Conservation (phyloP, 805 yeast species). For the Citeromyces matritensis region DNA sequence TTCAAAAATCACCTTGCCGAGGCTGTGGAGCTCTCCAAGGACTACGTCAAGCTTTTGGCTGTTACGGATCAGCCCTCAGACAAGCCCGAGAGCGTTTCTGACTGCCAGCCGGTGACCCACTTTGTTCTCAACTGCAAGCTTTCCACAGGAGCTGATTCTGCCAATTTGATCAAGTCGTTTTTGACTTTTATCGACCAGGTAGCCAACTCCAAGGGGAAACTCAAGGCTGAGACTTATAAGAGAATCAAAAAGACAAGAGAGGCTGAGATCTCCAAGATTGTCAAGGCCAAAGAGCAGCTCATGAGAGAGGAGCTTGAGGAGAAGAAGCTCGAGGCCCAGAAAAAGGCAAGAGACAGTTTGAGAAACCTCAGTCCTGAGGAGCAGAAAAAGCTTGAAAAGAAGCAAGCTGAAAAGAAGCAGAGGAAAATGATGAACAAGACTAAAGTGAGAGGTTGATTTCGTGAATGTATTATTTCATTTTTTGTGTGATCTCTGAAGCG, state of each 20-base stretch:
- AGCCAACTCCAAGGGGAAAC: conserved; percentile 27
- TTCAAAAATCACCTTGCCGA: conserved; percentile 32
- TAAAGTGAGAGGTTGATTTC: conserved; percentile 18
- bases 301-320: conserved; percentile 57
- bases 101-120: conserved; percentile 35
- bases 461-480: neutral
- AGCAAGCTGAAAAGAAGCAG: conserved; percentile 69
- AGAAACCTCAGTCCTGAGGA: conserved; percentile 56
- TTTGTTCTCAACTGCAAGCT: conserved; percentile 39
- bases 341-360: conserved; percentile 43
- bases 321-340: conserved; percentile 57
- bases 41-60: conserved; percentile 50
- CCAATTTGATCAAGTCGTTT: conserved; percentile 38
- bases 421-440: conserved; percentile 58
- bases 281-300: conserved; percentile 48
- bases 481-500: too few relatives aligned
- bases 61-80: conserved; percentile 75
- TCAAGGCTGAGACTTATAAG: conserved; percentile 63
- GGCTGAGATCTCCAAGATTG: conserved; percentile 52
- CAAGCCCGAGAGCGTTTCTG: conserved; percentile 48
- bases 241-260: conserved; percentile 72
- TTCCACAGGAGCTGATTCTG: conserved; percentile 29
- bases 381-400: conserved; percentile 64
- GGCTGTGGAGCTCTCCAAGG: conserved; percentile 19
- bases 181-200: conserved; percentile 48